Base-by-base conservation (phyloP, 2,329 filamentous ascomycete genomes). In the Pezicula radicicola region DNA sequence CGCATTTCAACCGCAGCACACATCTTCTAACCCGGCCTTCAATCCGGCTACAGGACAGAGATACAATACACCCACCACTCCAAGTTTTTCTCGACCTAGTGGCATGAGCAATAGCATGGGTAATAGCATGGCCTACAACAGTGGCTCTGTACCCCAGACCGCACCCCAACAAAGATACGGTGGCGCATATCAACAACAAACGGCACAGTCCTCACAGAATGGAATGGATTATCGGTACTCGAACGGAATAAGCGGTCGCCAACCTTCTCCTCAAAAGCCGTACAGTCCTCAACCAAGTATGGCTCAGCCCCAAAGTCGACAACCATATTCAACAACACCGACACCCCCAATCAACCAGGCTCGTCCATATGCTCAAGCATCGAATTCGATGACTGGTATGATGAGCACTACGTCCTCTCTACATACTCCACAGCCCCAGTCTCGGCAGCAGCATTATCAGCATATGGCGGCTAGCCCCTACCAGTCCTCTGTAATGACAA, bases 401-500 rank as follows among this genome's bases (percentile, higher is more conserved):
- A 60, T 61, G 42, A 66, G 65, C 51, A 60, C 61, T n/a, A 43
- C 54, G 7, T 50, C 59, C 30, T 44, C 60, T 36, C 59, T 55
- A 48, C 46, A 60, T 39, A 47, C 55, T 40, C 30, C 30, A 33
- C 30, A 33, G 9, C 7, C 30, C 30, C 30, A 33, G 9, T 33
- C 30, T 7, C 58, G 60, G 43, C 56, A 60, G 19, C 58, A 55
- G 36, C 50, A 51, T 25, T 36, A 51, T 25, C 56, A 56, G 30
- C 51, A 54, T 61, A 59, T 41, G 57, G 58, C 54, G 63, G 59
- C 10, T 61, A 41, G 49, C 6, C 44, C 46, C n/a, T 49, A 62
- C 13, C 62, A 60, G 4, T 59, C 63, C 6, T 62, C 52, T 42
- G 62, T 64, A 49, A 61, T 70, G 60, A 69, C 63, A 16, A 53